These are phyloP conservation scores for Beauveria medogensis DNA, from an alignment of 2,329 filamentous ascomycete genomes.

Conservation along the genomic window DNA sequence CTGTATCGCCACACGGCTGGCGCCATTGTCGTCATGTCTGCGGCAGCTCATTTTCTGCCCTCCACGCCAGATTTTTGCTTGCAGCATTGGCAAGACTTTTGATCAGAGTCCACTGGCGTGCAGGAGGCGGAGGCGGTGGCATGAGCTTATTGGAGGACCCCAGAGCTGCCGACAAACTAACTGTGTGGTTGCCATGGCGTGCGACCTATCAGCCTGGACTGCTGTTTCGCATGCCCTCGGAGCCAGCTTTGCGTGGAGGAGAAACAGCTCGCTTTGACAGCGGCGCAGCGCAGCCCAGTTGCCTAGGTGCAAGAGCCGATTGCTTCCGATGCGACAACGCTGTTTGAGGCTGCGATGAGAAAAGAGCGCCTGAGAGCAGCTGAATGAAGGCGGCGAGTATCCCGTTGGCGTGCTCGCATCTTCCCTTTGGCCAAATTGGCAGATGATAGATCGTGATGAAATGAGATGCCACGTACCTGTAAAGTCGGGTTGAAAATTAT, in stretches of 20 bases:
- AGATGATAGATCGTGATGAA: neutral
- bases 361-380: neutral
- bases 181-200: constrained; percentile 1
- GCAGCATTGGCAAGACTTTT: constrained; percentile 3
- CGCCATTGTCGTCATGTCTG: neutral
- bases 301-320: neutral
- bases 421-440: neutral
- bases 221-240: constrained; percentile 2
- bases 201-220: constrained; percentile 7
- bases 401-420: neutral
- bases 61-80: neutral
- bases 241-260: neutral
- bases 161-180: constrained; percentile 2
- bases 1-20: neutral
- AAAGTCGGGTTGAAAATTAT: neutral
- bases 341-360: neutral
- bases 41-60: neutral
- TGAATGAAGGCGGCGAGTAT: neutral
- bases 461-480: neutral
- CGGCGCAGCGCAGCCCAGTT: neutral
- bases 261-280: neutral
- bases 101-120: constrained; percentile 5
- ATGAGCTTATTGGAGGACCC: constrained; percentile 9
- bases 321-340: neutral
- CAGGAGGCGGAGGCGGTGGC: constrained; percentile 9